phyloP scores from a whole-genome alignment of 108 stramenopile species.

The Nitzschia sp. region DNA sequence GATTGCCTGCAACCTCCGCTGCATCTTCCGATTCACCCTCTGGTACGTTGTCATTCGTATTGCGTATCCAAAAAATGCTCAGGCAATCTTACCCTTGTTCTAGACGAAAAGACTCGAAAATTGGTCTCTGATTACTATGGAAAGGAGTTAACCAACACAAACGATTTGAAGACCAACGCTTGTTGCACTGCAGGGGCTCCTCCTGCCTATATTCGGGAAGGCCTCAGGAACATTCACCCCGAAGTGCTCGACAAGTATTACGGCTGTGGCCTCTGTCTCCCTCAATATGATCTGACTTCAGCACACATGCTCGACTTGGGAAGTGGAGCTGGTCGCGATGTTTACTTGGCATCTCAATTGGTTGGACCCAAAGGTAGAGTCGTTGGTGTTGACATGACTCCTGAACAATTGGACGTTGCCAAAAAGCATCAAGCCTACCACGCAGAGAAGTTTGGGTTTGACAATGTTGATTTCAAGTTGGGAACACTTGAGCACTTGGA shows the following conservation, averaged over 20 bases:
- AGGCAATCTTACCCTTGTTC: no score
- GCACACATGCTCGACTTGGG: constrained; percentile 89
- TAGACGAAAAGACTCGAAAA: constrained; percentile 37
- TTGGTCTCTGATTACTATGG: constrained; percentile 85
- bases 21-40: no score
- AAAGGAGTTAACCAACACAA: constrained; percentile 68
- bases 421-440: constrained; percentile 75
- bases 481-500: constrained; percentile 87
- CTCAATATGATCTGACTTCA: constrained; percentile 82
- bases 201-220: constrained; percentile 68
- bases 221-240: constrained; percentile 78
- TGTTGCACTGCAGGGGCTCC: constrained; percentile 88
- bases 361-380: constrained; percentile 86
- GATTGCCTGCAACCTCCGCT: no score
- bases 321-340: constrained; percentile 93
- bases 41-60: no score
- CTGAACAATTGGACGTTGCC: constrained; percentile 91
- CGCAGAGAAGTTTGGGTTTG: constrained; percentile 84
- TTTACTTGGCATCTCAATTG: constrained; percentile 89
- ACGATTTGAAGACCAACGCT: constrained; percentile 93
- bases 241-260: constrained; percentile 89
- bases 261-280: constrained; percentile 93
- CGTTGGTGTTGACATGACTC: constrained; percentile 98
- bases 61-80: no score
- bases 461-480: constrained; percentile 88